Base-by-base conservation (phyloP, 176 grass and related monocot species). In the Aegilops bicornis region DNA sequence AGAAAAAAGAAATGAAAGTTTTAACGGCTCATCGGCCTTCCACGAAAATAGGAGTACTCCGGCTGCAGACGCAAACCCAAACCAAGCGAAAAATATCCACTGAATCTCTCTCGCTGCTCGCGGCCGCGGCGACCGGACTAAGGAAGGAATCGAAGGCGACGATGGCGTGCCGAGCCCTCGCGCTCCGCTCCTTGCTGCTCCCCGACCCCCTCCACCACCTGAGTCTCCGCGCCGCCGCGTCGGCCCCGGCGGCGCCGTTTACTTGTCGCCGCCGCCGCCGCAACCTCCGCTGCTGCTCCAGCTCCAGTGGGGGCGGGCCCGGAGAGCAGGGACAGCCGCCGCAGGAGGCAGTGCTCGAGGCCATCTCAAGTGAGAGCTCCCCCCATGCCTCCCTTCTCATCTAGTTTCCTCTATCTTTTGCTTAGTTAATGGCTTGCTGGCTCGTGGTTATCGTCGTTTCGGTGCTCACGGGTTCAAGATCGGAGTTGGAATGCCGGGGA, bases 331-430 rank as follows among this genome's bases (percentile, higher is more conserved):
- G 67, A 2, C 89, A 88, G 86, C 92, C 89, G 39, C 92, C 92
- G 17, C 92, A 94, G 79, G 89, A 94, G 69, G 92, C 92, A 37
- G 85, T 94, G 30, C 92, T 94, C 24, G 86, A 91, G 87, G 92
- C 92, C 58, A 94, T 94, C 50, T 94, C 92, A 61, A 91, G 92
- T 94, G 66, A 90, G 45, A 76, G 1, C 24, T 66, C 40, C 15
- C 35, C 35, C 12, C 8, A 76, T 6, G 1, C 8, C 1, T 15
- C 20, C 14, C 43, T 12, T 24, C 65, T 31, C 31, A 37, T 66
- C 37, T 67, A 22, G 19, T 47, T 47, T 75, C 59, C 60, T 78
- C 31, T 25, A 19, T 10, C 23, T 27, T 52, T 23, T 52, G 23
- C 27, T 8, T 31, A 14, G 17, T 48, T 67, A 48, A 13, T 67